phyloP scores from a whole-genome alignment of 805 yeast genomes.

The Komagataella pseudopastoris region DNA sequence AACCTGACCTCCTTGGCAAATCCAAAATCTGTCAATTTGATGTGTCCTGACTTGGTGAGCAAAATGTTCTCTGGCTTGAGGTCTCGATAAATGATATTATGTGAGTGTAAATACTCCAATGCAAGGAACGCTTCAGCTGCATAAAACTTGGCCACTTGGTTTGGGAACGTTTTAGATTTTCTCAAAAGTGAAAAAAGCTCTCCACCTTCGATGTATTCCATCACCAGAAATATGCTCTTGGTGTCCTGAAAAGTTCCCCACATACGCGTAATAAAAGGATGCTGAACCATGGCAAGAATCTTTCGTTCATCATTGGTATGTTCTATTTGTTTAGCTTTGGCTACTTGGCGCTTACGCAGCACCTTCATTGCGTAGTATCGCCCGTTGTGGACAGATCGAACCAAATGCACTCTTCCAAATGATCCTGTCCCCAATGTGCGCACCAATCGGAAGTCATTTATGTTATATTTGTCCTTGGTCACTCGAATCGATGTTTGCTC shows the following conservation, averaged over 20 bases:
- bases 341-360: conserved; percentile 41
- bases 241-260: conserved; percentile 59
- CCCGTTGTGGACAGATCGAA: conserved; percentile 43
- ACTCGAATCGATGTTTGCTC: neutral
- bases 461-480: conserved; percentile 23
- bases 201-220: conserved; percentile 57
- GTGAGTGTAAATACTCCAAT: conserved; percentile 43
- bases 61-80: conserved; percentile 49
- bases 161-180: conserved; percentile 45
- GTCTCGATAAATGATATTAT: conserved; percentile 46
- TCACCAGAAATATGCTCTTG: conserved; percentile 42
- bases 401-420: conserved; percentile 47
- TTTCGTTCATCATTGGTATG: conserved; percentile 52
- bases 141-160: conserved; percentile 50
- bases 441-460: conserved; percentile 40
- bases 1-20: conserved; percentile 49
- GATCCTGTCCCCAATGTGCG: conserved; percentile 50
- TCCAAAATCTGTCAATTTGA: conserved; percentile 48
- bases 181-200: conserved; percentile 42
- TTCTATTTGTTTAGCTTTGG: conserved; percentile 49
- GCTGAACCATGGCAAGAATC: conserved; percentile 43
- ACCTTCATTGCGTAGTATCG: conserved; percentile 49
- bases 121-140: conserved; percentile 51
- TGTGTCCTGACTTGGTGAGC: conserved; percentile 45
- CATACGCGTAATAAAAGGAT: conserved; percentile 47